Evolutionary conservation across 2,329 filamentous ascomycete species (phyloP).

Genomic region (Byssochlamys sp.): DNA sequence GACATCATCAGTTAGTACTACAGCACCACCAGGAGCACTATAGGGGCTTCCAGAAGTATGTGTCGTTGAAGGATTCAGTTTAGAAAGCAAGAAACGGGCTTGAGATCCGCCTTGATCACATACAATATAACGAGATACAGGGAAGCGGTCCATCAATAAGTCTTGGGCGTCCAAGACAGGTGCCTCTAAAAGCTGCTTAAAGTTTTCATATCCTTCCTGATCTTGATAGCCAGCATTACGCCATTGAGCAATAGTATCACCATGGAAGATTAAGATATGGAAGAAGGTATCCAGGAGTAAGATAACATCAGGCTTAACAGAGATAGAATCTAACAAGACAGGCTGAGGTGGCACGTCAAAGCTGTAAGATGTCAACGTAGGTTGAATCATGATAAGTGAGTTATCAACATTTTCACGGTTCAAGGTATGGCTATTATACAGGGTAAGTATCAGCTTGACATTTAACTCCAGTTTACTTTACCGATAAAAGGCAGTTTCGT

Average conservation of each 20-base stretch:
- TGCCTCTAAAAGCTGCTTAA: conserved; percentile 73
- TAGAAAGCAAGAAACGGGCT: conserved; percentile 89
- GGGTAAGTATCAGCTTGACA: too few species aligned
- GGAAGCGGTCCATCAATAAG: conserved; percentile 92
- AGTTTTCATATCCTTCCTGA: conserved; percentile 96
- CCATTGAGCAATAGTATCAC: conserved; percentile 96
- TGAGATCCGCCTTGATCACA: conserved; percentile 97
- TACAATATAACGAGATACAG: conserved; percentile 95
- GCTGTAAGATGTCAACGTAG: conserved; percentile 91
- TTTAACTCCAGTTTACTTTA: too few species aligned
- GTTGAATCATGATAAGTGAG: conserved; percentile 96
- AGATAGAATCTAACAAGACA: conserved; percentile 87
- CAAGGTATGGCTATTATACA: too few species aligned
- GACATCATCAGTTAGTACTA: conserved; percentile 97
- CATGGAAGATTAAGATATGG: conserved; percentile 98
- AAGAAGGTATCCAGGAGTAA: conserved; percentile 96
- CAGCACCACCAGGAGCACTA: conserved; percentile 81
- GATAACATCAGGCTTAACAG: conserved; percentile 88
- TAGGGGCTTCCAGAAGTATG: conserved; percentile 89
- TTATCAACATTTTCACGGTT: conserved; percentile 96
- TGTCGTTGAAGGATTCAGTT: conserved; percentile 93
- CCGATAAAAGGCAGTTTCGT: conserved; percentile 95
- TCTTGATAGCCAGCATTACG: conserved; percentile 97
- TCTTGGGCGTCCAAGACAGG: conserved; percentile 96
- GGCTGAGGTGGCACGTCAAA: conserved; percentile 88